Evolutionary conservation across 2,329 filamentous ascomycete species (phyloP), one percentile per base, ranked within the genome.

Genomic region (Xylaria sp.): DNA sequence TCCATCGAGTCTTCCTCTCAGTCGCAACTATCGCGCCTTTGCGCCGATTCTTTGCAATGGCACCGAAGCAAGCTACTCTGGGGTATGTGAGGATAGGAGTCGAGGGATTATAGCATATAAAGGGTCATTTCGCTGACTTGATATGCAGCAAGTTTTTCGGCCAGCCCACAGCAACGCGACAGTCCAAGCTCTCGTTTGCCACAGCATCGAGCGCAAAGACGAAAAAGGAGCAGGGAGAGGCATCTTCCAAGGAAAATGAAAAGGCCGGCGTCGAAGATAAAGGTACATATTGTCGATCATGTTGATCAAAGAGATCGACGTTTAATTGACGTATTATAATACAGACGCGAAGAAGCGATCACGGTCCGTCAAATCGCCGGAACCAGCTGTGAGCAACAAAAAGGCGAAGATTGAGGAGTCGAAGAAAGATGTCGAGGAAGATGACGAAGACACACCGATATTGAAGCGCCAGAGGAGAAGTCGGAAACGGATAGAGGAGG

Each of bases 121-220:
- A 16, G 16, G 5, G 1, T 16, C 18, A 52, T 54, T 54, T 19
- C 30, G 42, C 61, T 58, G 59, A 63, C 59, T 67, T 53, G 63
- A 56, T 2, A 49, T 63, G 58, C 65, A 97, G 93, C 63, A 94
- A 93, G 73, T 97, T 96, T 77, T 96, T 97, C 71, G 85, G 85
- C 18, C 82, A 84, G 66, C 74, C 82, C 0, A 77, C 82, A 16
- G 83, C 85, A 10, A 80, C 82, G 44, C 88, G 91, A 72, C 91
- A 96, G 74, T 88, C 90, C 1, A 94, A 87, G 67, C 77, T 96
- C 46, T 82, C 88, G 0, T 96, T 96, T 70, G 85, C 86, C 42
- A 86, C 84, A 53, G 85, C 84, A 70, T 53, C 78, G 2, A 44
- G 68, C 18, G 70, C 74, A 62, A 76, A 75, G 66, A 63, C 71